These are phyloP conservation scores for Daldinia eschscholtzii DNA, from an alignment of 2,329 filamentous ascomycete species.

Conservation along the genomic window DNA sequence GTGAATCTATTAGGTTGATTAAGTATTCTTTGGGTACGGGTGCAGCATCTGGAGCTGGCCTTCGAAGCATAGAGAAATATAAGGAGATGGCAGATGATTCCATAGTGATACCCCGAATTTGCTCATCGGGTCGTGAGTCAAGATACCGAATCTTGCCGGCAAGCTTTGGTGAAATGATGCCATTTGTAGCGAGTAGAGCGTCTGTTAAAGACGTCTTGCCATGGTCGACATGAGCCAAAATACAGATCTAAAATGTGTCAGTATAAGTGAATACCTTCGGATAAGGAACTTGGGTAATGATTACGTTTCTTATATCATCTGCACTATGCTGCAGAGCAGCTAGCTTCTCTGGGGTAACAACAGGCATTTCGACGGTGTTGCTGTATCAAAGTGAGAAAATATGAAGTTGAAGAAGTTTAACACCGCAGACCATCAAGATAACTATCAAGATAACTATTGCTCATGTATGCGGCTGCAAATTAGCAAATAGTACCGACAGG, in stretches of 20 bases:
- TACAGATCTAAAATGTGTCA: conserved; percentile 79
- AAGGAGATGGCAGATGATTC: conserved; percentile 98
- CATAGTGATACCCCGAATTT: conserved; percentile 98
- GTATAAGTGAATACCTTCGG: too few species aligned
- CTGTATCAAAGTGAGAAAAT: conserved; percentile 1
- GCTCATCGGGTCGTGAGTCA: conserved; percentile 95
- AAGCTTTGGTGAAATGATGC: conserved; percentile 97
- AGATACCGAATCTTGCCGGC: conserved; percentile 98
- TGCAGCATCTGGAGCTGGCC: conserved; percentile 73
- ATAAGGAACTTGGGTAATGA: too few species aligned
- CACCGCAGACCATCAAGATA: not conserved
- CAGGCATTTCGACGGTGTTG: conserved; percentile 75
- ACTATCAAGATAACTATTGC: too few species aligned
- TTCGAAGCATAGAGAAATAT: conserved; percentile 91
- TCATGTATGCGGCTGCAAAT: not conserved
- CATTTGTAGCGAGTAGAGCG: conserved; percentile 96
- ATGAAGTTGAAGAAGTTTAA: conserved; percentile 31
- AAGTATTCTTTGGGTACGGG: conserved; percentile 89
- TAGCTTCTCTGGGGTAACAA: conserved; percentile 91
- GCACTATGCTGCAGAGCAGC: conserved; percentile 89
- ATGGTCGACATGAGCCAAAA: conserved; percentile 96
- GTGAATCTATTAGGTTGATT: conserved; percentile 97
- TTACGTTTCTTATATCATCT: conserved; percentile 94
- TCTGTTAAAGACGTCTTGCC: conserved; percentile 98
- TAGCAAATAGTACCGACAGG: not conserved